These are phyloP conservation scores for Pleurotus platypus DNA, from an alignment of 768 basidiomycete genomes.

Conservation along the genomic window DNA sequence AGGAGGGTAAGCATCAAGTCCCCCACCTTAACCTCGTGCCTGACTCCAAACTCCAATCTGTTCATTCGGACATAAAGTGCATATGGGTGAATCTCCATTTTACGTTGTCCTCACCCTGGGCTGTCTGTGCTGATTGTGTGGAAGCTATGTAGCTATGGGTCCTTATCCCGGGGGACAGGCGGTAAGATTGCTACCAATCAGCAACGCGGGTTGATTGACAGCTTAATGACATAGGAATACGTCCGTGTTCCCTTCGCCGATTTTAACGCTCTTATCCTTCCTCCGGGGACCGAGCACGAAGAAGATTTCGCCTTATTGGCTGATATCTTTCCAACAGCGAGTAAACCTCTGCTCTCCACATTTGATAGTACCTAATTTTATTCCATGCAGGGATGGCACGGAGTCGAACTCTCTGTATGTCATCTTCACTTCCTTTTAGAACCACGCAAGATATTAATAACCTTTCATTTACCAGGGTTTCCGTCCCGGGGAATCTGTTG, in stretches of 20 bases:
- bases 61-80: slow-evolving; percentile 25
- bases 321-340: slow-evolving; percentile 53
- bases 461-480: slow-evolving; percentile 30
- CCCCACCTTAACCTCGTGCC: no score
- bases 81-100: slow-evolving; percentile 32
- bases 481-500: slow-evolving; percentile 48
- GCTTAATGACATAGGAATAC: slow-evolving; percentile 36
- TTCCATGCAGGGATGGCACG: slow-evolving; percentile 43
- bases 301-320: slow-evolving; percentile 53
- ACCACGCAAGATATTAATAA: background rate
- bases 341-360: slow-evolving; percentile 6
- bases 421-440: background rate
- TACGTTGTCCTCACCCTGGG: background rate
- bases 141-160: slow-evolving; percentile 54
- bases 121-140: background rate
- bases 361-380: background rate
- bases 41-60: no score
- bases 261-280: slow-evolving; percentile 50
- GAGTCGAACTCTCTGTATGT: slow-evolving; percentile 41
- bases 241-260: slow-evolving; percentile 55
- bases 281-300: slow-evolving; percentile 49
- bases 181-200: slow-evolving; percentile 20
- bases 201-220: background rate
- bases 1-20: slow-evolving; percentile 32
- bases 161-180: slow-evolving; percentile 54